These are phyloP conservation scores for Epichloe brachyelytri DNA, from an alignment of 2,329 filamentous ascomycete genomes.

Conservation along the genomic window DNA sequence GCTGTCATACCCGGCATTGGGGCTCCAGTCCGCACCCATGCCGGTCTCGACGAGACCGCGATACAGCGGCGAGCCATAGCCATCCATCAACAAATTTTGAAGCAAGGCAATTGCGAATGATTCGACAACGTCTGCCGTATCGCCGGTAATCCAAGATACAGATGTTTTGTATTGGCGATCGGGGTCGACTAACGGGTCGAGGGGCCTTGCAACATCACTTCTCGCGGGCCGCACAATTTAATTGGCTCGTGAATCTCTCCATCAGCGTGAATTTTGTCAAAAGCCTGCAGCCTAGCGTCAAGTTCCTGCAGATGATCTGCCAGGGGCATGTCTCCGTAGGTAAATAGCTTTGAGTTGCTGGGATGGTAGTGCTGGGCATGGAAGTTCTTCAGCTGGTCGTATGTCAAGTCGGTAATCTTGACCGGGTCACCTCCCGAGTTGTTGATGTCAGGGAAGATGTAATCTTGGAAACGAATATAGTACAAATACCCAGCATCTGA, in stretches of 20 bases:
- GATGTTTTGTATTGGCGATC: slow-evolving; percentile 91
- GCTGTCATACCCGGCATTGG: slow-evolving; percentile 83
- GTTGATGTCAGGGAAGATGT: slow-evolving; percentile 86
- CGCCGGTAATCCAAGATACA: slow-evolving; percentile 80
- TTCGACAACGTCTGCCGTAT: slow-evolving; percentile 71
- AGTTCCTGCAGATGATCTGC: slow-evolving; percentile 69
- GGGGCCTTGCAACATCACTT: slow-evolving; percentile 61
- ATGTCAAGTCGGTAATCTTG: slow-evolving; percentile 90
- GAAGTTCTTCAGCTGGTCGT: slow-evolving; percentile 77
- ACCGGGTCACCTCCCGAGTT: slow-evolving; percentile 95
- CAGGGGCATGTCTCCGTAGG: slow-evolving; percentile 87
- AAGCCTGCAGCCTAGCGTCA: slow-evolving; percentile 58
- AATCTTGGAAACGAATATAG: slow-evolving; percentile 90
- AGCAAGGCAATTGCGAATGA: slow-evolving; percentile 77
- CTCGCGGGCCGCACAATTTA: slow-evolving; percentile 53
- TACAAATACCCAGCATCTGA: slow-evolving; percentile 93
- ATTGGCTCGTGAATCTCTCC: slow-evolving; percentile 65
- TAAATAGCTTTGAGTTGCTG: slow-evolving; percentile 91
- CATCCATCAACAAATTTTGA: slow-evolving; percentile 76
- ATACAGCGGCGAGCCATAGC: slow-evolving; percentile 90
- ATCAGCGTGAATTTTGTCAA: slow-evolving; percentile 58
- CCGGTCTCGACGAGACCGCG: slow-evolving; percentile 78
- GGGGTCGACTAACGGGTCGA: slow-evolving; percentile 74
- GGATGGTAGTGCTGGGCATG: slow-evolving; percentile 93
- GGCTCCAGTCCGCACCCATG: slow-evolving; percentile 84